Base-by-base conservation (phyloP, 2,329 filamentous ascomycete species). In the Thermoascus crustaceus region DNA sequence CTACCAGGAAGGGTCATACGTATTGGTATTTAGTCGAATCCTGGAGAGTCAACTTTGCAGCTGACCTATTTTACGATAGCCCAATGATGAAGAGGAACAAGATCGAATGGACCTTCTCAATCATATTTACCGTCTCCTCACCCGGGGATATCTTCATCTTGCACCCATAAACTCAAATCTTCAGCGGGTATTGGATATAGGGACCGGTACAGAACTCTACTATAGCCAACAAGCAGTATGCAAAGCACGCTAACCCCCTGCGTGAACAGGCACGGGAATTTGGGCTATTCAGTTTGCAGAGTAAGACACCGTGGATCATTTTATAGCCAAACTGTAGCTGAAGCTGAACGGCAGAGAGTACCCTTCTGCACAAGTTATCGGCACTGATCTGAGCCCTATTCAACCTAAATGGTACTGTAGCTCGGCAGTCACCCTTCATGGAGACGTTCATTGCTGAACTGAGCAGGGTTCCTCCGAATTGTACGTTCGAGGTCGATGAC, bases 401-500 rank as follows among this genome's bases (percentile, higher is more conserved):
- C 47, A 47, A 19, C 42, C 49, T 25, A 27, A 37, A 19, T 49
- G 46, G 49, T 50, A 42, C n/a, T n/a, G n/a, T n/a, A n/a, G n/a
- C n/a, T n/a, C n/a, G n/a, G n/a, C n/a, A n/a, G n/a, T n/a, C n/a
- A n/a, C n/a, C n/a, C n/a, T n/a, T n/a, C n/a, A n/a, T n/a, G n/a
- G n/a, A n/a, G n/a, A n/a, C n/a, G n/a, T n/a, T n/a, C n/a, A n/a
- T n/a, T n/a, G n/a, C n/a, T n/a, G n/a, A n/a, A n/a, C 3, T 18
- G n/a, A 16, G 3, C 31, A 55, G 52, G 50, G 39, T 54, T 6
- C 49, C 53, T 9, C 49, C 53, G 5, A 57, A 57, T 32, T 47
- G 46, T 26, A 31, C 33, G 8, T 57, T 55, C 30, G 46, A 50
- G 27, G 44, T 56, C 31, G 53, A 57, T 34, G 52, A 57, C 33